Conservation (phyloP, 495 filamentous ascomycete species). For the Penicillium lagena region DNA sequence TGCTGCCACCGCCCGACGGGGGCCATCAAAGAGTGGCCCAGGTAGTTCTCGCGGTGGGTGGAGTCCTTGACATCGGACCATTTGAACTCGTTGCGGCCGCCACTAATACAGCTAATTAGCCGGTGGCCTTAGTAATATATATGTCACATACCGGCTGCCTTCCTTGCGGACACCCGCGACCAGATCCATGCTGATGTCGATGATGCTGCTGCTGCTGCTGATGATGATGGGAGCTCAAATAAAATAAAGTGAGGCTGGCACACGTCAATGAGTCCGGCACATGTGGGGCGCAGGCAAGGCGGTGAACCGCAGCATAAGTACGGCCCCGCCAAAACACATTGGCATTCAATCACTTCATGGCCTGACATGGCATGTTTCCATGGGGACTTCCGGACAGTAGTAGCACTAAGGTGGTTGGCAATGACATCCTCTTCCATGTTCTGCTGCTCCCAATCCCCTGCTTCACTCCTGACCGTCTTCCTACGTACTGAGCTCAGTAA, state of each 20-base stretch:
- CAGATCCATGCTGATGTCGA: constrained; percentile 69
- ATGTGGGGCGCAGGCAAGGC: constrained; percentile 1
- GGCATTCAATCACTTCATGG: too few relatives aligned
- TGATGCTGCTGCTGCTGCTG: neutral
- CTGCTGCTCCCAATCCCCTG: constrained; percentile 43
- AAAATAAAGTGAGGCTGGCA: neutral
- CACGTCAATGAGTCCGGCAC: too few relatives aligned
- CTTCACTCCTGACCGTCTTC: too few relatives aligned
- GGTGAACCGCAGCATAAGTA: constrained; percentile 3
- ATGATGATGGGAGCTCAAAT: neutral
- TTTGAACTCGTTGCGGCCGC: constrained; percentile 87
- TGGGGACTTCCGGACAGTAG: too few relatives aligned
- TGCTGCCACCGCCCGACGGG: constrained; percentile 95
- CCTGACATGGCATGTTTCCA: too few relatives aligned
- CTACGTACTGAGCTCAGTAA: too few relatives aligned
- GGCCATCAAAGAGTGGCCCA: constrained; percentile 93
- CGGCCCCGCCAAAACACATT: too few relatives aligned
- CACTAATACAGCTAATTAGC: constrained; percentile 40
- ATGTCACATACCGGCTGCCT: constrained; percentile 59
- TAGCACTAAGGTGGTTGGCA: too few relatives aligned
- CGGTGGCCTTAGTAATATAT: neutral
- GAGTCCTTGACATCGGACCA: constrained; percentile 92
- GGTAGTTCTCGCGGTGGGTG: constrained; percentile 89
- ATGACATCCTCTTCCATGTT: too few relatives aligned
- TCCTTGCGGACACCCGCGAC: constrained; percentile 88